These are phyloP conservation scores for Dactylellina haptotyla DNA, from an alignment of 2,329 filamentous ascomycete species.

Conservation along the genomic window DNA sequence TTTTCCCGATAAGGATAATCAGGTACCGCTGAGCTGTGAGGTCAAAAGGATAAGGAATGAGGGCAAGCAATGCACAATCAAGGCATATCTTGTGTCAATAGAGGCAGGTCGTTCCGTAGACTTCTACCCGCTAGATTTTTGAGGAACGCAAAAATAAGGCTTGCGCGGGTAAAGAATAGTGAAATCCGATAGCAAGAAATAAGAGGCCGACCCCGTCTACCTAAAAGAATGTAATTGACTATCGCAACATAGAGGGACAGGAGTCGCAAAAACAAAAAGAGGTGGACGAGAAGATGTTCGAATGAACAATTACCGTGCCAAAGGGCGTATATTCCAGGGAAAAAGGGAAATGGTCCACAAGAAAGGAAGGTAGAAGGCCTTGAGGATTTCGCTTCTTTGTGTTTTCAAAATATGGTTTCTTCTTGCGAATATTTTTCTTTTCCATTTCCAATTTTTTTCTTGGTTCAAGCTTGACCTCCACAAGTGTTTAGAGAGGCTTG, in stretches of 20 bases:
- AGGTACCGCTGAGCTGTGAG: conserved; percentile 9
- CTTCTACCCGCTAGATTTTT: neutral
- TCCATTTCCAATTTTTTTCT: conserved; percentile 31
- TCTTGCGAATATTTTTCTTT: conserved; percentile 45
- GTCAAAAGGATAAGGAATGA: conserved; percentile 44
- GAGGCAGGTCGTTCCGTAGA: conserved; percentile 31
- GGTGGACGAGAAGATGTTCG: conserved; percentile 10
- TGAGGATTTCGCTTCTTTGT: conserved; percentile 37
- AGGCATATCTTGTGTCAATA: conserved; percentile 35
- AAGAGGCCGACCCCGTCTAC: conserved; percentile 49
- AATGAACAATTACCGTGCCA: conserved; percentile 33
- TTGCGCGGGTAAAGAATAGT: conserved; percentile 32
- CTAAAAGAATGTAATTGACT: conserved; percentile 54
- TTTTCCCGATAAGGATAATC: conserved; percentile 41
- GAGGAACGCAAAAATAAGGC: conserved; percentile 4
- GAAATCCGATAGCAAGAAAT: conserved; percentile 26
- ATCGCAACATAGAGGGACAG: conserved; percentile 44
- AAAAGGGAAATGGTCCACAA: conserved; percentile 28
- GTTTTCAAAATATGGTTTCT: conserved; percentile 53
- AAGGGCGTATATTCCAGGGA: conserved; percentile 25
- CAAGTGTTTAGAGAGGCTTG: conserved; percentile 26
- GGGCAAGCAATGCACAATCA: conserved; percentile 33
- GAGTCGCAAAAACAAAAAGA: conserved; percentile 30
- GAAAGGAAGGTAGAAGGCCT: conserved; percentile 46
- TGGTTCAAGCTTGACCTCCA: conserved; percentile 43